phyloP scores from a whole-genome alignment of 1,139 yeast species.

The Schwanniomyces etchellsii region DNA sequence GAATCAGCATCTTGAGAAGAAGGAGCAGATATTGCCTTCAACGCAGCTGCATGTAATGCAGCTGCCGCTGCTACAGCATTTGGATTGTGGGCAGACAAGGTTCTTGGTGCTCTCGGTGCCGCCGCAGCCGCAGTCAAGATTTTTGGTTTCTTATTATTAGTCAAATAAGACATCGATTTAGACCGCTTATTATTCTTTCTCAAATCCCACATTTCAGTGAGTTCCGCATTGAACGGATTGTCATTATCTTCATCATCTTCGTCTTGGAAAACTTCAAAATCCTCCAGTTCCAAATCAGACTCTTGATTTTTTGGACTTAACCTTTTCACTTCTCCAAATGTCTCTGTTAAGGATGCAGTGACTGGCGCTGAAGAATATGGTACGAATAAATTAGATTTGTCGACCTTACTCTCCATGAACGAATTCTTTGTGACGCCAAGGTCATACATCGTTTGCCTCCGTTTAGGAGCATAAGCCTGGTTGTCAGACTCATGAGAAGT shows the following conservation, averaged over 20 bases:
- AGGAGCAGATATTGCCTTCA: conserved; percentile 40
- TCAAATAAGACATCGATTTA: conserved; percentile 54
- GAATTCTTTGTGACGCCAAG: conserved; percentile 40
- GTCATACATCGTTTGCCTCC: conserved; percentile 47
- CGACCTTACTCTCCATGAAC: conserved; percentile 45
- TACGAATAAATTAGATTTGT: conserved; percentile 51
- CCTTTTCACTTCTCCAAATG: too few relatives aligned
- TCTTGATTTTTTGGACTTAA: conserved; percentile 10
- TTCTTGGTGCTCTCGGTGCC: conserved; percentile 70
- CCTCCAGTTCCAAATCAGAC: conserved; percentile 37
- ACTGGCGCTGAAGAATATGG: conserved; percentile 77
- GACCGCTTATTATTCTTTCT: conserved; percentile 51
- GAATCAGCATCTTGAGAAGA: conserved; percentile 6
- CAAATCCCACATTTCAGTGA: conserved; percentile 20
- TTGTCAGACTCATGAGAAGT: conserved; percentile 7
- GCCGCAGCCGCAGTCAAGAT: conserved; percentile 75
- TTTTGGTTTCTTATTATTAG: conserved; percentile 46
- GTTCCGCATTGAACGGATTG: conserved; percentile 10
- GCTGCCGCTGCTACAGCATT: conserved; percentile 70
- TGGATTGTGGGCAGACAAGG: conserved; percentile 51
- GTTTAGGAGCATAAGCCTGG: conserved; percentile 22
- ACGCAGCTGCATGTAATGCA: conserved; percentile 67
- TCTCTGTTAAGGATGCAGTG: conserved; percentile 51
- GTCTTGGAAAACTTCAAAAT: conserved; percentile 41
- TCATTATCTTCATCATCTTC: conserved; percentile 33